phyloP scores from a whole-genome alignment of 441 rosid genomes.

The Pelargonium citronellum region DNA sequence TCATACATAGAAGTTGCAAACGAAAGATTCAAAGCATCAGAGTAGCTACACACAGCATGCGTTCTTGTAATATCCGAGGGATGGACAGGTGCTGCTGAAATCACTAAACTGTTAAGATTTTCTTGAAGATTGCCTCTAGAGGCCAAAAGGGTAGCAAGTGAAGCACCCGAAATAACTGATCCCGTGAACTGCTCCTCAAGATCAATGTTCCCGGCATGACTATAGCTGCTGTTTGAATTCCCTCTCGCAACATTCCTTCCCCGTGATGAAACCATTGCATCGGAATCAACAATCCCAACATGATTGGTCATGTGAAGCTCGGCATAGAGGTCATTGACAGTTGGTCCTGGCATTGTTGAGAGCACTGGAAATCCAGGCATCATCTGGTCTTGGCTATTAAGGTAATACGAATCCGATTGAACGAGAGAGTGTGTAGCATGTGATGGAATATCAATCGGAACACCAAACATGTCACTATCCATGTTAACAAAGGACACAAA shows the following conservation, averaged over 20 bases:
- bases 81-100: not conserved
- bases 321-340: slow-evolving; percentile 21
- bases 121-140: slow-evolving; percentile 48
- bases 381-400: slow-evolving; percentile 28
- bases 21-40: slow-evolving; percentile 33
- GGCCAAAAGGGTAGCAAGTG: slow-evolving; percentile 36
- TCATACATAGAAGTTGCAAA: slow-evolving; percentile 26
- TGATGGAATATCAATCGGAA: slow-evolving; percentile 27
- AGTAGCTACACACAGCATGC: slow-evolving; percentile 30
- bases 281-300: not conserved
- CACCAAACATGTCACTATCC: slow-evolving; percentile 33
- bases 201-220: slow-evolving; percentile 21
- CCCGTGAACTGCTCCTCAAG: slow-evolving; percentile 38
- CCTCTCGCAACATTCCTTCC: no score
- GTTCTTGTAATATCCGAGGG: slow-evolving; percentile 37
- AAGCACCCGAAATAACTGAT: slow-evolving; percentile 10
- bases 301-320: slow-evolving; percentile 20
- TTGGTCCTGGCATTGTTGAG: slow-evolving; percentile 33
- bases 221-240: slow-evolving; percentile 11
- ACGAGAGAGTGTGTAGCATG: not conserved
- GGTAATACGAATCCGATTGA: slow-evolving; percentile 30
- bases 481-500: slow-evolving; percentile 15
- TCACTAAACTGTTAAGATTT: slow-evolving; percentile 31
- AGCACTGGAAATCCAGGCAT: slow-evolving; percentile 25
- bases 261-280: not conserved